These are phyloP conservation scores for Pseudonitzschia multistriata DNA, from an alignment of 108 stramenopile species.

Conservation along the genomic window DNA sequence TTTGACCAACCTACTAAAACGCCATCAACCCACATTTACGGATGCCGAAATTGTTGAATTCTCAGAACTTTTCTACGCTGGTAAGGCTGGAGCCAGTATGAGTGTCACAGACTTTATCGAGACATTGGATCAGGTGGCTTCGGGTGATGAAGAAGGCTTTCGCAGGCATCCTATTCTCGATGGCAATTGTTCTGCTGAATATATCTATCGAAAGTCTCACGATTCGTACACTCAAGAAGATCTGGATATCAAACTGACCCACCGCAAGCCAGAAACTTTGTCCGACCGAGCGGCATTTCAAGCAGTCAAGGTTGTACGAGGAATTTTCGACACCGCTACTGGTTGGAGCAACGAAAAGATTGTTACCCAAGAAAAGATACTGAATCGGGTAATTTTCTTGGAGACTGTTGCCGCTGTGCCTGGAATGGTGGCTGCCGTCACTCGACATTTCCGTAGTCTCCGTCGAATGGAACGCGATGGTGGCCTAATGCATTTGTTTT, in stretches of 20 bases:
- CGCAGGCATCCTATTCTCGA: conserved; percentile 16
- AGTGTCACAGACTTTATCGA: conserved; percentile 60
- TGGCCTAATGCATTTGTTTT: conserved; percentile 92
- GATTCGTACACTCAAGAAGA: conserved; percentile 65
- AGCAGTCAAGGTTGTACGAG: conserved; percentile 61
- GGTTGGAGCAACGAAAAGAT: conserved; percentile 65
- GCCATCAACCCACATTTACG: conserved; percentile 55
- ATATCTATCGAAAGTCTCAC: conserved; percentile 53
- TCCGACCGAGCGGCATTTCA: conserved; percentile 56
- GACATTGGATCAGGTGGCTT: conserved; percentile 53
- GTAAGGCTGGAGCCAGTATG: conserved; percentile 53
- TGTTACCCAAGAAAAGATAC: conserved; percentile 60
- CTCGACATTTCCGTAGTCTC: conserved; percentile 88
- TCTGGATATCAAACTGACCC: conserved; percentile 68
- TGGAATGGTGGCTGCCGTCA: conserved; percentile 77
- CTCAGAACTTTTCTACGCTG: conserved; percentile 69
- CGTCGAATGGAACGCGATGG: conserved; percentile 90
- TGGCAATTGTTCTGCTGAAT: conserved; percentile 37
- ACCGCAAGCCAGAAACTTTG: conserved; percentile 45
- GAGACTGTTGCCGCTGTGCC: conserved; percentile 92
- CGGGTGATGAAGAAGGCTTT: neutral
- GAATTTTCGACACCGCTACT: conserved; percentile 55
- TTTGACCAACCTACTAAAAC: conserved; percentile 53
- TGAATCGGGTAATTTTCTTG: conserved; percentile 81
- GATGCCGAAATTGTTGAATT: conserved; percentile 76